These are phyloP conservation scores for Metschnikowia cubensis DNA, from an alignment of 805 yeast genomes.

Conservation along the genomic window DNA sequence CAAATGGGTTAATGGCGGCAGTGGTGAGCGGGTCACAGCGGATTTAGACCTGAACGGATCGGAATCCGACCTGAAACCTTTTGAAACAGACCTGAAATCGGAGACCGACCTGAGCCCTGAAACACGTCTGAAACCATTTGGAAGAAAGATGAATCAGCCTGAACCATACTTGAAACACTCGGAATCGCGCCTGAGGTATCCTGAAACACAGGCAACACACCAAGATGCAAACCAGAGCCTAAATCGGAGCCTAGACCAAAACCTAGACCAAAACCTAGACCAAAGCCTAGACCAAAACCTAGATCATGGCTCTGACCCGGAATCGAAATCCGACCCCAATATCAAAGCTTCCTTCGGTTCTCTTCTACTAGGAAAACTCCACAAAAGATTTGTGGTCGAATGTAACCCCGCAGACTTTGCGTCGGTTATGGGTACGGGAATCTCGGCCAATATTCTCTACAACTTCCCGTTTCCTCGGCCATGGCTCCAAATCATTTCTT, in stretches of 20 bases:
- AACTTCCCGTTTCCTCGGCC: conserved; percentile 60
- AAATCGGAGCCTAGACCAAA: too few species aligned
- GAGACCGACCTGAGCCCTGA: background rate
- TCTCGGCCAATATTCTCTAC: conserved; percentile 57
- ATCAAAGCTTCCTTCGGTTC: background rate
- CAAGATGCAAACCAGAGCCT: too few species aligned
- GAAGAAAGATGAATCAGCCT: background rate
- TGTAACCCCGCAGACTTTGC: conserved; percentile 60
- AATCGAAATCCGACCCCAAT: too few species aligned
- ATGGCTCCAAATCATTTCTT: conserved; percentile 57
- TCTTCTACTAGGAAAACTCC: conserved; percentile 5
- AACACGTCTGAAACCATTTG: background rate
- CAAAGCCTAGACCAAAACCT: too few species aligned
- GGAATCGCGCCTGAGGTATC: too few species aligned
- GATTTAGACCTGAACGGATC: background rate
- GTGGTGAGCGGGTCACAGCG: background rate
- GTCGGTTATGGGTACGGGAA: conserved; percentile 83
- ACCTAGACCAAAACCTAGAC: too few species aligned
- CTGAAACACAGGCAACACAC: too few species aligned
- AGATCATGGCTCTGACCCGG: too few species aligned
- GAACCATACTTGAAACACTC: background rate
- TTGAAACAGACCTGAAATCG: background rate
- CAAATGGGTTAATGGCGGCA: background rate
- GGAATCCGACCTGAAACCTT: background rate
- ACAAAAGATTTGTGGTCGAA: conserved; percentile 17